Evolutionary conservation across 768 basidiomycete species (phyloP).

Genomic region (Pholiota microspora): DNA sequence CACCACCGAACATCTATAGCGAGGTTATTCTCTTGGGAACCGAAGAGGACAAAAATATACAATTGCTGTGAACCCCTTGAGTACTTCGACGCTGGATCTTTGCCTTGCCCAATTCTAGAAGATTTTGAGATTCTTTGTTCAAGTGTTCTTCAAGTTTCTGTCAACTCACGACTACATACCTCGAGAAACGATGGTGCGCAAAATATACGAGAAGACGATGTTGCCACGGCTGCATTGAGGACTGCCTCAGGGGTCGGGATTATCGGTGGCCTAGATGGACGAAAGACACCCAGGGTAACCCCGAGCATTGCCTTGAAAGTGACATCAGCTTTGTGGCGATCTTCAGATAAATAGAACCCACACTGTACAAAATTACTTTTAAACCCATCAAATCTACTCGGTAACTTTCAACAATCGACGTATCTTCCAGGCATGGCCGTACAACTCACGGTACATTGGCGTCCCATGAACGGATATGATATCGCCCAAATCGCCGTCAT

Average conservation of each 20-base stretch:
- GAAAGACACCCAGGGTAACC: conserved; percentile 1
- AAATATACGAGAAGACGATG: neutral
- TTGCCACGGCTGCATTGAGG: neutral
- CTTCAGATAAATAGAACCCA: neutral
- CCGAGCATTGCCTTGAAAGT: neutral
- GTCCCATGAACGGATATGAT: neutral
- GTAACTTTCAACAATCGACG: too few relatives aligned
- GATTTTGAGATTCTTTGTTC: too few relatives aligned
- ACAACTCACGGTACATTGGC: conserved; percentile 5
- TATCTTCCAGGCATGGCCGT: too few relatives aligned
- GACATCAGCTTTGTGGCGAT: neutral
- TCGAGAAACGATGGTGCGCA: conserved; percentile 6
- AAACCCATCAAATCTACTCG: conserved; percentile 5
- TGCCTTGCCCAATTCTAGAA: conserved; percentile 4
- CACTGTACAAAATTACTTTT: neutral
- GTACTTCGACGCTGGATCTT: neutral
- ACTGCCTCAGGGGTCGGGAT: conserved; percentile 4
- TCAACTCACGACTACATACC: neutral
- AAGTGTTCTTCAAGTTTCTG: too few relatives aligned
- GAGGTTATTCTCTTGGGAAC: neutral
- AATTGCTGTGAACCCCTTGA: neutral
- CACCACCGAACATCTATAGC: conserved; percentile 5
- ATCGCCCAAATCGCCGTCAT: neutral
- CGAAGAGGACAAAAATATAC: neutral
- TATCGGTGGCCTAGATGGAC: neutral